Conservation (phyloP, 495 filamentous ascomycete genomes). For the Penicillium fimorum region DNA sequence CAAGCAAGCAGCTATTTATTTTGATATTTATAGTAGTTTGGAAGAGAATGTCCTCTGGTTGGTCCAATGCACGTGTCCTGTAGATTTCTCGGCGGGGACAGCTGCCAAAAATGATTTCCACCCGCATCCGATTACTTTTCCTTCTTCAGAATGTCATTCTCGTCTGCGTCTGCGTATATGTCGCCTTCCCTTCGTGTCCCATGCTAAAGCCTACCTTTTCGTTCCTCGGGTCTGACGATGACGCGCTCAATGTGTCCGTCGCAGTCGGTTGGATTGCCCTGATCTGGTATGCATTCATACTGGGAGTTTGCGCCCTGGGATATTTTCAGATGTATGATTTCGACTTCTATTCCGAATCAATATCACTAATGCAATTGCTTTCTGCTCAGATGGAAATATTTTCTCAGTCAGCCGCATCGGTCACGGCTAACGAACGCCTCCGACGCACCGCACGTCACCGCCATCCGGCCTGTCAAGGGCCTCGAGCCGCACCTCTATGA, state of each 20-base stretch:
- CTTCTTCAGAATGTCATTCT: slow-evolving; percentile 31
- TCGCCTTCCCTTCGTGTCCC: slow-evolving; percentile 20
- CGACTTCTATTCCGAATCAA: slow-evolving; percentile 5
- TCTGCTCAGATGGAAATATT: slow-evolving; percentile 45
- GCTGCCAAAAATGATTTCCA: slow-evolving; percentile 16
- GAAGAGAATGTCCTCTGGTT: background rate
- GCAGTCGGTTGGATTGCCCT: slow-evolving; percentile 51
- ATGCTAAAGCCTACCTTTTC: slow-evolving; percentile 39
- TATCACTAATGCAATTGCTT: slow-evolving; percentile 14
- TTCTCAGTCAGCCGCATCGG: slow-evolving; percentile 36
- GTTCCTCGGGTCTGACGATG: slow-evolving; percentile 34
- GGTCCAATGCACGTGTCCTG: background rate
- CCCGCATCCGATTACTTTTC: slow-evolving; percentile 11
- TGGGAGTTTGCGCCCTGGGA: slow-evolving; percentile 56
- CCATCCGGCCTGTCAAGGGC: slow-evolving; percentile 92
- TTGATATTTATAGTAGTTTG: background rate
- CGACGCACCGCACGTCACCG: slow-evolving; percentile 75
- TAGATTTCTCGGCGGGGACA: slow-evolving; percentile 3
- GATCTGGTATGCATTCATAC: slow-evolving; percentile 58
- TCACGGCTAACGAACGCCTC: slow-evolving; percentile 31
- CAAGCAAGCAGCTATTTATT: background rate
- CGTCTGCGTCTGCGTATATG: slow-evolving; percentile 7
- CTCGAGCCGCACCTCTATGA: slow-evolving; percentile 88
- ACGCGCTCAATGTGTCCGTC: slow-evolving; percentile 33
- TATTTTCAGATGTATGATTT: slow-evolving; percentile 57